Conservation (phyloP, 495 filamentous ascomycete genomes). For the Tuber aestivum region DNA sequence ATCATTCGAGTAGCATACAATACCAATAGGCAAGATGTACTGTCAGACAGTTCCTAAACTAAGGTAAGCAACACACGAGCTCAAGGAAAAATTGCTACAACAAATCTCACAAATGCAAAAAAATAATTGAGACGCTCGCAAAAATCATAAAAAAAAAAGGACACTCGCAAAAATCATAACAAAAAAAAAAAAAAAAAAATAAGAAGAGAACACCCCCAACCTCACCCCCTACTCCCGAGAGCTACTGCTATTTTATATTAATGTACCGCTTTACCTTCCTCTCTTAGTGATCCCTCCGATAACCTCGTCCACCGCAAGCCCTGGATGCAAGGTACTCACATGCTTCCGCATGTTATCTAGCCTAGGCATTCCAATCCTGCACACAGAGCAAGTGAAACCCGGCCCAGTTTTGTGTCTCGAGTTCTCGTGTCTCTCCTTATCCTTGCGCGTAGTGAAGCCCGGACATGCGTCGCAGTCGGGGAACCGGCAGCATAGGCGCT, state of each 20-base stretch:
- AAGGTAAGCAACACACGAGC: background rate
- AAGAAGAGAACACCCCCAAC: background rate
- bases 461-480: background rate
- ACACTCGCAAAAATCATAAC: background rate
- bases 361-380: conserved; percentile 11
- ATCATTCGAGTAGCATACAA: background rate
- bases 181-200: background rate
- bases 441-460: conserved; percentile 27
- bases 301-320: background rate
- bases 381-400: conserved; percentile 7
- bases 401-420: conserved; percentile 15
- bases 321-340: conserved; percentile 6
- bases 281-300: background rate
- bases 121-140: too few relatives aligned
- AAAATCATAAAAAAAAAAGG: background rate
- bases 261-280: background rate
- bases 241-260: background rate
- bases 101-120: background rate
- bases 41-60: background rate
- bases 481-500: conserved; percentile 22
- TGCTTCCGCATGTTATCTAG: conserved; percentile 23
- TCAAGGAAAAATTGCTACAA: background rate
- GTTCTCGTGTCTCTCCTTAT: conserved; percentile 28
- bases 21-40: background rate
- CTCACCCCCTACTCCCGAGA: background rate